A percentile compares a stretch with the other conserved stretches of the same genome.
phyloP scores from a whole-genome alignment of 345 rosid species.

The Sisymbrium irio region DNA sequence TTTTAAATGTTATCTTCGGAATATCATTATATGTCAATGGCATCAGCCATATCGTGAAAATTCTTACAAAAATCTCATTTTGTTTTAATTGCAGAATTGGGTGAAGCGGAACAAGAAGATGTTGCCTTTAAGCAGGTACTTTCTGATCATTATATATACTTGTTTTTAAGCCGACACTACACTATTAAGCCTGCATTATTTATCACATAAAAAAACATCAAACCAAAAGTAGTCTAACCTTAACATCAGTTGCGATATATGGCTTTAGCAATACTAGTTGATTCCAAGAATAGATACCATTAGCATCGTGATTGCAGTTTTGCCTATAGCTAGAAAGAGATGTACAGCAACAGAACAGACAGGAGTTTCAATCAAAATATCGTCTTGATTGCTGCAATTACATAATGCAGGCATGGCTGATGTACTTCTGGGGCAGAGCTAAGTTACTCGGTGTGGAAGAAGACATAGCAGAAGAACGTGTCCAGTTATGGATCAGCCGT shows the following conservation, averaged over 20 bases:
- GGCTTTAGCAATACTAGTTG: not conserved
- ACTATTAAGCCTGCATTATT: not conserved
- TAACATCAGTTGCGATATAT: not conserved
- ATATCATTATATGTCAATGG: not conserved
- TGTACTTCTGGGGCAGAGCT: constrained; percentile 90
- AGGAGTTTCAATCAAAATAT: not conserved
- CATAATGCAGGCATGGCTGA: constrained; percentile 71
- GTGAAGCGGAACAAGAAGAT: constrained; percentile 85
- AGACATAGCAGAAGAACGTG: constrained; percentile 77
- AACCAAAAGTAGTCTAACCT: not conserved
- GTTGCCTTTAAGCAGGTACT: constrained; percentile 85
- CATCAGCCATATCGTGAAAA: not conserved
- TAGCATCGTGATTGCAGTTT: not conserved
- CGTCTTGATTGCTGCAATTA: not conserved
- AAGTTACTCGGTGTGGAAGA: constrained; percentile 66
- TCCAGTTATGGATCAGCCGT: constrained; percentile 70
- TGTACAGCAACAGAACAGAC: not conserved
- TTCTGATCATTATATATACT: constrained; percentile 2
- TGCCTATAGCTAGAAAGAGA: not conserved
- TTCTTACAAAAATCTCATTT: not conserved
- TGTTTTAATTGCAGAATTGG: constrained; percentile 55
- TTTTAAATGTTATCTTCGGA: not conserved
- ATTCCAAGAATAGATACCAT: not conserved
- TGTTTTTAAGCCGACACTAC: not conserved
- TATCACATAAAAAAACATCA: not conserved